Conservation (phyloP, 139 green algal species). For the Closterium sp. region DNA sequence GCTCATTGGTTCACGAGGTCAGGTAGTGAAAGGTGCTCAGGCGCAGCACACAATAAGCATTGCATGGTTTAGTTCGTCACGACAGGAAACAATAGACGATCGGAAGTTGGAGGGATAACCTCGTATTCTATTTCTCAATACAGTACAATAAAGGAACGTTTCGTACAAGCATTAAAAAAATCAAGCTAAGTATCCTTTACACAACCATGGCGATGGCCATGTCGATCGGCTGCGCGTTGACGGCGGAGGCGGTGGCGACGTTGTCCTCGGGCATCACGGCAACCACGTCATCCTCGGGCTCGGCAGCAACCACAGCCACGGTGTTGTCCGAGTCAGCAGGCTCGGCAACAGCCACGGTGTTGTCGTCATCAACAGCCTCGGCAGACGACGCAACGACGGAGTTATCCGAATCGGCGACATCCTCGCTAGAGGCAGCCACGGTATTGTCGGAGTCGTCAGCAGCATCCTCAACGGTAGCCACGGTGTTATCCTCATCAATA, state of each 20-base stretch:
- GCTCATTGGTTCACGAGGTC: too few relatives aligned
- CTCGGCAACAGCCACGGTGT: background rate
- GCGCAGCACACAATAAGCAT: too few relatives aligned
- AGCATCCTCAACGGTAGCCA: background rate
- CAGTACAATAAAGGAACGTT: background rate
- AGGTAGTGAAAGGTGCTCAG: too few relatives aligned
- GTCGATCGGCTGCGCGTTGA: background rate
- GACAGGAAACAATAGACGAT: too few relatives aligned
- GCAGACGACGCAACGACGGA: background rate
- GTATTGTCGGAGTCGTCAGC: background rate
- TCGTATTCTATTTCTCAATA: background rate
- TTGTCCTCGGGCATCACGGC: background rate
- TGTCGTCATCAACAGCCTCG: background rate
- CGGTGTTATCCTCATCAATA: background rate
- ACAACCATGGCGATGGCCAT: background rate
- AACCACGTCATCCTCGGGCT: background rate
- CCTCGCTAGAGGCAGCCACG: background rate
- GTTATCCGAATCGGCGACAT: background rate
- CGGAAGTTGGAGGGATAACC: too few relatives aligned
- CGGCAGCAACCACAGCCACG: background rate
- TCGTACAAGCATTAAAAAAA: background rate
- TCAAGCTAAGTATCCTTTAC: background rate
- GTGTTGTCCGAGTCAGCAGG: background rate
- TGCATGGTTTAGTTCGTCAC: too few relatives aligned
- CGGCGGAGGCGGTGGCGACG: background rate